phyloP scores from a whole-genome alignment of 1,284 basidiomycete genomes.

The Cutaneotrichosporon sp. region DNA sequence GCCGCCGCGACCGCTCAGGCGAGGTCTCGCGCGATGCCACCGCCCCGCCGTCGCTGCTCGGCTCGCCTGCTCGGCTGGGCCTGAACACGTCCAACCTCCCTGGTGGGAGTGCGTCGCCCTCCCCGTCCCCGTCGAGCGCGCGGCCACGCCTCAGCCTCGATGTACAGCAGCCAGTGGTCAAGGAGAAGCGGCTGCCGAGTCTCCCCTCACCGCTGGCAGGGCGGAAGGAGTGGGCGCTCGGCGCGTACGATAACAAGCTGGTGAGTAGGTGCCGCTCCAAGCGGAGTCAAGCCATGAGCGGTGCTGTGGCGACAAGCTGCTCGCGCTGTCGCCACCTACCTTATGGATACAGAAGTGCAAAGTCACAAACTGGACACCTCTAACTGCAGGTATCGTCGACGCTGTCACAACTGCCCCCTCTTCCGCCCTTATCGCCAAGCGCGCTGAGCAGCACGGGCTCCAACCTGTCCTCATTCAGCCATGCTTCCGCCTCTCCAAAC shows the following conservation, averaged over 20 bases:
- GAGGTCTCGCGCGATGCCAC: not conserved
- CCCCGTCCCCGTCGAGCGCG: not conserved
- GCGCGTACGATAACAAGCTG: constrained; percentile 44
- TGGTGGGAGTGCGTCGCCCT: not conserved
- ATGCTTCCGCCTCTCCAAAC: not conserved
- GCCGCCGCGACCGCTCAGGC: not conserved
- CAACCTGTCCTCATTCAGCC: constrained; percentile 9
- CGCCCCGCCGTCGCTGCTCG: not conserved
- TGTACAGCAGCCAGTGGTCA: too few species aligned
- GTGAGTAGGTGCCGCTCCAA: constrained; percentile 18
- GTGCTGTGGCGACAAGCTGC: too few species aligned
- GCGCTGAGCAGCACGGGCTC: constrained; percentile 15
- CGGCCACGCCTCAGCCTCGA: constrained; percentile 11
- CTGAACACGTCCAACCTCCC: constrained; percentile 1
- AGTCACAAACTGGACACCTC: too few species aligned
- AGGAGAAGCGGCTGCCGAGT: constrained; percentile 15
- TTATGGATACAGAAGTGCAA: too few species aligned
- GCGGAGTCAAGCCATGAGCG: too few species aligned
- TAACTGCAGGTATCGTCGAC: constrained; percentile 40
- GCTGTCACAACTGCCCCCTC: constrained; percentile 39
- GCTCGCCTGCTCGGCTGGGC: not conserved
- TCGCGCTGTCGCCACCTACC: too few species aligned
- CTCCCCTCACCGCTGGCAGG: constrained; percentile 5
- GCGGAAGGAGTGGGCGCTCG: constrained; percentile 26
- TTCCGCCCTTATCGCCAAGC: constrained; percentile 36